Conservation (phyloP, 371 early-diverging fungal genomes). For the Smittium culicis region DNA sequence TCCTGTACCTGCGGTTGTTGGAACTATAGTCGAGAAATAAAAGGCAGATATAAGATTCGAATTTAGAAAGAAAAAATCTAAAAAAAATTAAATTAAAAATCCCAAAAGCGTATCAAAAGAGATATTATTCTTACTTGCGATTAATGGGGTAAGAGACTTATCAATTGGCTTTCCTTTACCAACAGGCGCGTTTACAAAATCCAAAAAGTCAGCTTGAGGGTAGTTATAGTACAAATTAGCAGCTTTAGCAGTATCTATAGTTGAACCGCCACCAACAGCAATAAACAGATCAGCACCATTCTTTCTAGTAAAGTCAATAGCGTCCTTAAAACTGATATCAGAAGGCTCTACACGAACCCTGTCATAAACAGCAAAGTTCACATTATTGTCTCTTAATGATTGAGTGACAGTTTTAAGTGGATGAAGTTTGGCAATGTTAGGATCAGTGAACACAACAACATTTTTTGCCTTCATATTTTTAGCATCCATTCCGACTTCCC, state of each 20-base stretch:
- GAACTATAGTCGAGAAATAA: slow-evolving; percentile 34
- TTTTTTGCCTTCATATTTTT: slow-evolving; percentile 62
- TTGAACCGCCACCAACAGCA: slow-evolving; percentile 90
- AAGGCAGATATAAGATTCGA: background rate
- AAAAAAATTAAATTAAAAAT: too few species aligned
- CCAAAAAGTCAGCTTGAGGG: slow-evolving; percentile 70
- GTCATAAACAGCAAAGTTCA: slow-evolving; percentile 61
- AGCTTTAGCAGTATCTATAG: slow-evolving; percentile 83
- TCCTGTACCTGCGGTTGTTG: slow-evolving; percentile 78
- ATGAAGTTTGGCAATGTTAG: slow-evolving; percentile 52
- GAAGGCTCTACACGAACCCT: slow-evolving; percentile 73
- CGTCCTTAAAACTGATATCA: slow-evolving; percentile 58
- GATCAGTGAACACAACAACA: slow-evolving; percentile 75
- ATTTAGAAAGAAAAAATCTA: background rate
- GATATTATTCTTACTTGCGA: slow-evolving; percentile 45
- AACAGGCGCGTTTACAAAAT: slow-evolving; percentile 89
- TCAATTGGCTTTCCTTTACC: slow-evolving; percentile 65
- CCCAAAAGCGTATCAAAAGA: too few species aligned
- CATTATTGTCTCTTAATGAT: slow-evolving; percentile 55
- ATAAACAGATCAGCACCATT: slow-evolving; percentile 67
- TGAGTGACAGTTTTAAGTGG: slow-evolving; percentile 62
- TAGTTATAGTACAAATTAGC: slow-evolving; percentile 73
- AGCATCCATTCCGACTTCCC: slow-evolving; percentile 77
- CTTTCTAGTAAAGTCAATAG: slow-evolving; percentile 60
- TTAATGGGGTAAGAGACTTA: slow-evolving; percentile 60